phyloP scores from a whole-genome alignment of 140 eudicot genomes.

The Oenanthe javanica region DNA sequence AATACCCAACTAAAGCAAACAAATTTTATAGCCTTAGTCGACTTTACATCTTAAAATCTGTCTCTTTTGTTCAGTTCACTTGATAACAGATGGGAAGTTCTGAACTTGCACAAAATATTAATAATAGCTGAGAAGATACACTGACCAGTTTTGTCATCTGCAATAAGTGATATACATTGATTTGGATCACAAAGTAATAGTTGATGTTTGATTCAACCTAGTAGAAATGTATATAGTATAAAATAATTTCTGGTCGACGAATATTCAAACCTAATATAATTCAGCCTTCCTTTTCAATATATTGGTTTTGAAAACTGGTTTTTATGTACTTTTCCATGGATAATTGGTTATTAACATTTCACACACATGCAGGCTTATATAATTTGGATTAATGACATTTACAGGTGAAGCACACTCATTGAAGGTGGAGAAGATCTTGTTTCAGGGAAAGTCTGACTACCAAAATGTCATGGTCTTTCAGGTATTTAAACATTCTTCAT shows the following conservation, averaged over 20 bases:
- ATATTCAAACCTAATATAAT: not conserved
- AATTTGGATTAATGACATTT: not conserved
- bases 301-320: not conserved
- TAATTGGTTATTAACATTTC: not conserved
- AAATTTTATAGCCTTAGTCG: not conserved
- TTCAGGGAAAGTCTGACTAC: constrained; percentile 73
- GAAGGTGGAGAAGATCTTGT: constrained; percentile 75
- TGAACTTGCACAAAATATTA: not conserved
- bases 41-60: not conserved
- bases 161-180: not conserved
- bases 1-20: not conserved
- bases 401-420: constrained; percentile 95
- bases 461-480: constrained; percentile 91
- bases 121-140: not conserved
- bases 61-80: not conserved
- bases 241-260: not conserved
- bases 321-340: not conserved
- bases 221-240: not conserved
- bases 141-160: not conserved
- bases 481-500: constrained; percentile 30
- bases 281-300: not conserved
- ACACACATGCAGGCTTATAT: not conserved
- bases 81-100: not conserved
- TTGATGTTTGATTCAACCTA: not conserved
- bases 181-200: not conserved